Conservation (phyloP, 2,329 filamentous ascomycete genomes). For the Cytospora schulzeri region DNA sequence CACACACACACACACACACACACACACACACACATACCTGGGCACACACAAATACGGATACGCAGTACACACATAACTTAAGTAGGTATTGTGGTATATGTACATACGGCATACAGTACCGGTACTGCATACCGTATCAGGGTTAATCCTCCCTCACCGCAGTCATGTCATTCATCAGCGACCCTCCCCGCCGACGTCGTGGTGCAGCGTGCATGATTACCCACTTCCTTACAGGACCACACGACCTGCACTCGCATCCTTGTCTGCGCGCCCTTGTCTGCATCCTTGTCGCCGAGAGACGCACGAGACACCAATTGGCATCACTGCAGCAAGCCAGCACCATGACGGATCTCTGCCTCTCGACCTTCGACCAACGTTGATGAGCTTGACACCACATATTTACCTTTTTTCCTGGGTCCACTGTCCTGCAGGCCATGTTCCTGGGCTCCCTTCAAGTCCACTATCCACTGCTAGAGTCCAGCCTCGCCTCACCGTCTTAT, state of each 20-base stretch:
- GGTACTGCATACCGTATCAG: neutral
- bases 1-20: no score
- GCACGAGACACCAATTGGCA: slow-evolving; percentile 15
- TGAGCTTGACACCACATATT: slow-evolving; percentile 20
- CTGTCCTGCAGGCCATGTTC: slow-evolving; percentile 25
- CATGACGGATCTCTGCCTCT: slow-evolving; percentile 9
- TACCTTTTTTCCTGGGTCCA: slow-evolving; percentile 23
- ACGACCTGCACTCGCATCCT: neutral
- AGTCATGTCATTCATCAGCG: slow-evolving; percentile 6
- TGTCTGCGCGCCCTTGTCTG: neutral
- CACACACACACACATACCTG: no score
- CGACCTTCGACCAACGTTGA: slow-evolving; percentile 19
- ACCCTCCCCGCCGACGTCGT: slow-evolving; percentile 24
- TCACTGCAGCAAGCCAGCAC: slow-evolving; percentile 13
- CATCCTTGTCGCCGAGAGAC: slow-evolving; percentile 14
- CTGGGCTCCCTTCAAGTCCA: slow-evolving; percentile 14
- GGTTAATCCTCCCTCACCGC: slow-evolving; percentile 10
- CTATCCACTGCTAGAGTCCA: slow-evolving; percentile 16
- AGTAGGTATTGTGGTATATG: neutral
- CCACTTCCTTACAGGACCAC: slow-evolving; percentile 8
- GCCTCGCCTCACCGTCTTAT: slow-evolving; percentile 29
- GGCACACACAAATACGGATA: no score
- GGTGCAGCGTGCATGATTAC: slow-evolving; percentile 1
- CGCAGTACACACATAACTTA: neutral
- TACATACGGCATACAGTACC: neutral